phyloP scores from a whole-genome alignment of 2,329 filamentous ascomycete genomes.

The Botrytis sinoallii region DNA sequence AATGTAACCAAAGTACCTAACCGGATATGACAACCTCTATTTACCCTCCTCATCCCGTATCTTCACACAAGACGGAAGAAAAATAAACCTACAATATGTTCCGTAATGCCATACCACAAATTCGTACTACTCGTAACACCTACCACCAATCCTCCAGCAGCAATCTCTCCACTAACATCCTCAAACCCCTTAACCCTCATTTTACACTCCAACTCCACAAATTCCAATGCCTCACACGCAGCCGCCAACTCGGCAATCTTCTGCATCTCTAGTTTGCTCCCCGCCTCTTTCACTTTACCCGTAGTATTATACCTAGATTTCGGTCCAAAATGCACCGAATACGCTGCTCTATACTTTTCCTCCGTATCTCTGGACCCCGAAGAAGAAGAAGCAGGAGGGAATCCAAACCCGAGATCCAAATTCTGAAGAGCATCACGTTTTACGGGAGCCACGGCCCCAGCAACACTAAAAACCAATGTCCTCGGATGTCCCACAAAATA shows the following conservation, averaged over 20 bases:
- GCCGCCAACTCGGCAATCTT: slow-evolving; percentile 14
- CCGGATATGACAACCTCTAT: neutral
- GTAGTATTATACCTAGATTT: slow-evolving; percentile 10
- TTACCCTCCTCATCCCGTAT: no score
- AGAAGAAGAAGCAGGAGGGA: neutral
- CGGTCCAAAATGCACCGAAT: slow-evolving; percentile 7
- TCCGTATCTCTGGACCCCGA: neutral
- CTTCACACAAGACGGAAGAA: no score
- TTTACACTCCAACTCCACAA: slow-evolving; percentile 12
- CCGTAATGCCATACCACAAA: slow-evolving; percentile 17
- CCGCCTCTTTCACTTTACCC: neutral
- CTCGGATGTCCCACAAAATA: slow-evolving; percentile 7
- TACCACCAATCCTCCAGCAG: neutral
- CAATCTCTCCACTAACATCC: neutral
- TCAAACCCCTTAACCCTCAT: slow-evolving; percentile 10
- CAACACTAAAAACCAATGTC: slow-evolving; percentile 15
- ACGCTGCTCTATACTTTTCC: slow-evolving; percentile 4
- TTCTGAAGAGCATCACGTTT: neutral
- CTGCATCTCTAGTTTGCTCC: slow-evolving; percentile 6
- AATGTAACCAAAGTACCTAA: no score
- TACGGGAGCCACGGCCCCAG: neutral
- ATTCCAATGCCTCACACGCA: slow-evolving; percentile 14
- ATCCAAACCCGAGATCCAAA: neutral
- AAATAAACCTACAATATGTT: slow-evolving; percentile 17
- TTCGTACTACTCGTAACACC: slow-evolving; percentile 17